Conservation (phyloP, 768 basidiomycete species). For the Kwoniella mangroviensis region DNA sequence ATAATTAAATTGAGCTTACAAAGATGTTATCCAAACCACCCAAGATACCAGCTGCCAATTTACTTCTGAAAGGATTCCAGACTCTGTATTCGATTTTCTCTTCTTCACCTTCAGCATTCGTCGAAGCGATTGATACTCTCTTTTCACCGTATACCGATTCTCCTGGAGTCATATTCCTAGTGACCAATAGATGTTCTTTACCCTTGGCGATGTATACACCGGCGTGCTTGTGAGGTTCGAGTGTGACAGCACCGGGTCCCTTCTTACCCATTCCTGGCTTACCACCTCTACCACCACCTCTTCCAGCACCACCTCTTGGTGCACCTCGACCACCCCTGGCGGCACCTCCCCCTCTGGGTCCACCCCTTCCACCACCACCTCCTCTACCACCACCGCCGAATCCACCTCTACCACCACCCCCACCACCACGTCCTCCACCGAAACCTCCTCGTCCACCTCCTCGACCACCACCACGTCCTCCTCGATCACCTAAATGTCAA, state of each 20-base stretch:
- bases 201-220: conserved; percentile 95
- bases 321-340: conserved; percentile 57
- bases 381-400: conserved; percentile 38
- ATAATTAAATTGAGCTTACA: conserved; percentile 38
- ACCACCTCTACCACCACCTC: conserved; percentile 69
- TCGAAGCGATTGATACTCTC: conserved; percentile 76
- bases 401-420: conserved; percentile 42
- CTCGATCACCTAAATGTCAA: conserved; percentile 27
- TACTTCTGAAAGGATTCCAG: conserved; percentile 98
- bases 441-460: conserved; percentile 33
- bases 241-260: conserved; percentile 84
- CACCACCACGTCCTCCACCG: conserved; percentile 38
- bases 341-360: conserved; percentile 21
- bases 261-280: conserved; percentile 59
- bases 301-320: conserved; percentile 48
- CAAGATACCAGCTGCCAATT: conserved; percentile 94
- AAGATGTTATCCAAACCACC: conserved; percentile 92
- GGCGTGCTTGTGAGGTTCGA: conserved; percentile 92
- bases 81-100: conserved; percentile 96
- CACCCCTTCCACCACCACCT: conserved; percentile 37
- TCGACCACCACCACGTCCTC: conserved; percentile 43
- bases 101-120: conserved; percentile 60
- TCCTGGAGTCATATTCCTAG: conserved; percentile 95
- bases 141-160: conserved; percentile 99
- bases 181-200: conserved; percentile 95